Conservation (phyloP, 345 rosid genomes). For the Citrus sp. region DNA sequence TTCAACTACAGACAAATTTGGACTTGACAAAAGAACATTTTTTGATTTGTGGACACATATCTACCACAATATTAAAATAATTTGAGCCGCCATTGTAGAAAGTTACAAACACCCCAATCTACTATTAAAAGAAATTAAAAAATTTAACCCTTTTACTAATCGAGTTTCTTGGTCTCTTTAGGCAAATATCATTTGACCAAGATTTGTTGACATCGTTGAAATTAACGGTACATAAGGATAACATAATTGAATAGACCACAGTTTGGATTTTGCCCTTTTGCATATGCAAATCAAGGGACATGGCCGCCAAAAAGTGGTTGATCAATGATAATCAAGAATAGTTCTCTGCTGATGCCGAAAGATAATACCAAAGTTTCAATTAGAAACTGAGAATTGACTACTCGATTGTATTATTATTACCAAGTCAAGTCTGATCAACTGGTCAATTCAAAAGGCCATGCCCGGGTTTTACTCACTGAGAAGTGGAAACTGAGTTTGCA, state of each 20-base stretch:
- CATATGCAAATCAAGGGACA: too few relatives aligned
- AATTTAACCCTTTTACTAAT: background rate
- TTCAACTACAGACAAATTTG: too few relatives aligned
- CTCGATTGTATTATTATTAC: background rate
- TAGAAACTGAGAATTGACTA: background rate
- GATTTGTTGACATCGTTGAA: background rate
- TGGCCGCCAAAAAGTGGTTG: background rate
- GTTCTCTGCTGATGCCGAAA: background rate
- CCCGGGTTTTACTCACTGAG: background rate
- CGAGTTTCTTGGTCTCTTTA: background rate
- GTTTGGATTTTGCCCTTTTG: too few relatives aligned
- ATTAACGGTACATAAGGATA: background rate
- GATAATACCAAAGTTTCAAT: too few relatives aligned
- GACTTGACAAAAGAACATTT: too few relatives aligned
- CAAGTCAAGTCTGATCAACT: constrained; percentile 5
- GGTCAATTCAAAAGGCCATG: background rate
- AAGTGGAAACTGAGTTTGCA: too few relatives aligned
- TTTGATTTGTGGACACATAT: too few relatives aligned
- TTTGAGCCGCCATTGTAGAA: too few relatives aligned
- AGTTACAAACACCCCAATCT: too few relatives aligned
- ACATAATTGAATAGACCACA: too few relatives aligned
- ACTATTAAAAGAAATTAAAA: too few relatives aligned
- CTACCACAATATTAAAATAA: too few relatives aligned
- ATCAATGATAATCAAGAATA: background rate
- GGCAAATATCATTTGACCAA: background rate